These are phyloP conservation scores for Pelargonium myrrhifolium DNA, from an alignment of 441 rosid genomes.

Conservation along the genomic window DNA sequence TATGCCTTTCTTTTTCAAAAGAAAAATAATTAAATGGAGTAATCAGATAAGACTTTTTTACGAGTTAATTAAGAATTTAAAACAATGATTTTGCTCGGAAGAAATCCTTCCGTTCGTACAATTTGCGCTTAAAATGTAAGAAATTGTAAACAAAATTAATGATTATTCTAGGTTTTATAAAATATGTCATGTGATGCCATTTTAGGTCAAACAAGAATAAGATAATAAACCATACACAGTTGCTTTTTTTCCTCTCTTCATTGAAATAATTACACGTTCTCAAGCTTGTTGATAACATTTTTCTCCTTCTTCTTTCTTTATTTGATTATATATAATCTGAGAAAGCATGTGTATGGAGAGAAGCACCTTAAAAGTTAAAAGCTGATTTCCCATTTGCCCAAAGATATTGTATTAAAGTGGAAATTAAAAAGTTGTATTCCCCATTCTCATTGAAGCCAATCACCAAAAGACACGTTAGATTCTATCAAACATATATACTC, in stretches of 20 bases:
- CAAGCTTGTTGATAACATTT: slow-evolving; percentile 16
- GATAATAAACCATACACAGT: slow-evolving; percentile 1
- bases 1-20: too few relatives aligned
- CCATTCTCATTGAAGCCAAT: slow-evolving; percentile 27
- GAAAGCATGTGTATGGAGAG: slow-evolving; percentile 20
- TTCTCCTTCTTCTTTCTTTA: background rate
- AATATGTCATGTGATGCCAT: slow-evolving; percentile 10
- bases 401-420: slow-evolving; percentile 29
- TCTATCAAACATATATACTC: slow-evolving; percentile 15
- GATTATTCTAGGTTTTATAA: background rate
- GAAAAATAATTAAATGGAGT: too few relatives aligned
- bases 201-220: slow-evolving; percentile 9
- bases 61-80: too few relatives aligned
- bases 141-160: too few relatives aligned
- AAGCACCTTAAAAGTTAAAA: slow-evolving; percentile 39
- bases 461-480: slow-evolving; percentile 24
- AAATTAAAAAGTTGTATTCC: slow-evolving; percentile 29
- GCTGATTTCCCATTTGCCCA: slow-evolving; percentile 37
- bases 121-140: too few relatives aligned
- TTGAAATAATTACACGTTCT: slow-evolving; percentile 17
- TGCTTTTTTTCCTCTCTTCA: slow-evolving; percentile 8
- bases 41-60: too few relatives aligned
- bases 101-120: too few relatives aligned
- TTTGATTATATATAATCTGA: background rate
- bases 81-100: too few relatives aligned